Percentiles rank a stretch among this genome's conserved stretches.
Evolutionary conservation across 495 filamentous ascomycete genomes (phyloP).

Genomic region (Talaromyces adpressus): DNA sequence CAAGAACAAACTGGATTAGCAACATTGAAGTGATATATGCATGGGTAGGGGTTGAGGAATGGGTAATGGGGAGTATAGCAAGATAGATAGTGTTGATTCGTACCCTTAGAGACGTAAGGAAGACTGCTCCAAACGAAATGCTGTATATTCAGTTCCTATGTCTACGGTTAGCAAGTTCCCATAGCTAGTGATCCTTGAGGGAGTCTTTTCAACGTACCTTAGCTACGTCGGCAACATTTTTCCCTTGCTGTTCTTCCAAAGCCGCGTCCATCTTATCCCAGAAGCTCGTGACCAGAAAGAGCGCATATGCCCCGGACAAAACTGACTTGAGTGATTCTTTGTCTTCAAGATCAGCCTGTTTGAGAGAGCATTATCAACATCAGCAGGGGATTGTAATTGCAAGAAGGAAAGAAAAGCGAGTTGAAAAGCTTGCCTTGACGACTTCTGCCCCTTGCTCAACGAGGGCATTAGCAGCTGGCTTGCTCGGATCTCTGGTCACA

Average conservation of each 20-base stretch:
- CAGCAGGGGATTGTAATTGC: neutral
- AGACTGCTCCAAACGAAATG: conserved; percentile 7
- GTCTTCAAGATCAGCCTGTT: conserved; percentile 43
- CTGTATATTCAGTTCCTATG: neutral
- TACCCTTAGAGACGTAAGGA: conserved; percentile 2
- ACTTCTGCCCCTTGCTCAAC: conserved; percentile 13
- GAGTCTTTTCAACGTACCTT: neutral
- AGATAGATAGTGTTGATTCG: neutral
- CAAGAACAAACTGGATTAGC: neutral
- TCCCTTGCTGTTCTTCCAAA: conserved; percentile 46
- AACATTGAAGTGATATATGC: neutral
- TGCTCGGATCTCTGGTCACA: conserved; percentile 17
- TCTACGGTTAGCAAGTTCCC: neutral
- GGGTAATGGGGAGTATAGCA: neutral
- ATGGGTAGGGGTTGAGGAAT: neutral
- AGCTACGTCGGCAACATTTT: conserved; percentile 46
- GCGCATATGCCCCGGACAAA: conserved; percentile 43
- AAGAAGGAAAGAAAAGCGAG: neutral
- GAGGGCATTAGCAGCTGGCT: conserved; percentile 11
- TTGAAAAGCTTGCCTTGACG: neutral
- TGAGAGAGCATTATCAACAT: neutral
- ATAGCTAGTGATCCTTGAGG: neutral
- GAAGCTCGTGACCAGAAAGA: conserved; percentile 57
- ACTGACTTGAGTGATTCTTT: conserved; percentile 39
- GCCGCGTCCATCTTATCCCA: conserved; percentile 30